Evolutionary conservation across 208 protist species (phyloP), one percentile per base, ranked within the genome.

Genomic region (Naegleria gruberi): DNA sequence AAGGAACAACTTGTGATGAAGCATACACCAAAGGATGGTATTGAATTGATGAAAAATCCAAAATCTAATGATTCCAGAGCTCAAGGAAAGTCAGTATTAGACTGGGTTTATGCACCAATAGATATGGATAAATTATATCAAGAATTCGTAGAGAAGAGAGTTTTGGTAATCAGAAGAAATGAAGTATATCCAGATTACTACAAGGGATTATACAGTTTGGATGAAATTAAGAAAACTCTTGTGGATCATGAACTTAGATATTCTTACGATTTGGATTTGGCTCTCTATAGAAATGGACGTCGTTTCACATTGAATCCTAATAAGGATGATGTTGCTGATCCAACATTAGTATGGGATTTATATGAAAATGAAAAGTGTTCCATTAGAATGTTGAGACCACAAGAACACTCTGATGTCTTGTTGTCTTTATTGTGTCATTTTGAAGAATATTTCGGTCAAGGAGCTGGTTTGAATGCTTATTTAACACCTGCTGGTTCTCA

Each of bases 391-490:
- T 40, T 87, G 37, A 55, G 43, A 55, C 82, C 82, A 7, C 82
- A 87, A 34, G 23, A 87, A 55, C 44, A 87, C 6, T 26, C 30
- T n/a, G n/a, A 87, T 15, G 6, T 40, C 1, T 26, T 87, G 15
- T 45, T 37, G 4, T 15, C 0, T 12, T 41, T 55, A 40, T 0
- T 87, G 7, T 57, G 12, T 12, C 12, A 55, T 34, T 93, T 99
- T 83, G 96, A 99, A 92, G 87, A 92, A 43, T 93, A 95, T 84
- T 98, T 98, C 90, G 91, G 92, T 82, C 96, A 93, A 90, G 94
- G 94, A 82, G 96, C 95, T 82, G 97, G 97, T 26, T 92, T 95
- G 45, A 98, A 98, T 93, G 95, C 95, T 87, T 99, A 99, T 93
- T 95, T 97, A 90, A 99, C 97, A 1, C 97, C 97, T 15, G 91